Base-by-base conservation (phyloP, 2,329 filamentous ascomycete species). In the Sarocladium strictum region DNA sequence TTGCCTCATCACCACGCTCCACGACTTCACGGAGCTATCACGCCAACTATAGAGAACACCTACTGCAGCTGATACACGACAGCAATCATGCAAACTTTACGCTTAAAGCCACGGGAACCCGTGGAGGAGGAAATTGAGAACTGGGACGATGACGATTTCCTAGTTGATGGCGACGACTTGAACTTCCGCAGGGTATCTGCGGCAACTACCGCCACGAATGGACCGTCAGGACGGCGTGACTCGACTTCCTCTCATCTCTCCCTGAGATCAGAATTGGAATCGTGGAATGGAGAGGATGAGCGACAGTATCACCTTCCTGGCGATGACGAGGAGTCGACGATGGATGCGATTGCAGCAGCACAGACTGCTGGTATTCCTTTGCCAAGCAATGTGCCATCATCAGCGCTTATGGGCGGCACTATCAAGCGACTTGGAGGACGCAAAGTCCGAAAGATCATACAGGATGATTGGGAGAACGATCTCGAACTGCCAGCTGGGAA, bases 351-450 rank as follows among this genome's bases (percentile, higher is more conserved):
- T 63, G 83, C 89, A 23, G 89, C 90, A 6, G 93, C 92, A 32
- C 88, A 90, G 64, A 86, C 85, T 67, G 92, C 91, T 24, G 94
- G 94, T 61, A 96, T 99, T 59, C 93, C 94, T 6, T 83, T 97
- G 55, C 94, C 94, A 26, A 77, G 83, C 53, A 92, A 92, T 66
- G 84, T 97, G 29, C 91, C 93, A 1, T 84, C 89, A 27, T 96
- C 93, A 19, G 94, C 94, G 27, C 76, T 99, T 40, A 82, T 94
- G 67, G 93, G 93, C 53, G 94, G 94, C 53, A 93, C 91, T 10
- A 97, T 97, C 66, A 96, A 95, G 73, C 81, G 92, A 61, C 78
- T 97, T 32, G 92, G 92, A 51, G 84, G 84, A 56, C 81, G 83
- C 61, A 90, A 86, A 63, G 77, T 87, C 19, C 86, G 84, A 64